Base-by-base conservation (phyloP, 495 filamentous ascomycete species). In the Ascodesmis nigricans region DNA sequence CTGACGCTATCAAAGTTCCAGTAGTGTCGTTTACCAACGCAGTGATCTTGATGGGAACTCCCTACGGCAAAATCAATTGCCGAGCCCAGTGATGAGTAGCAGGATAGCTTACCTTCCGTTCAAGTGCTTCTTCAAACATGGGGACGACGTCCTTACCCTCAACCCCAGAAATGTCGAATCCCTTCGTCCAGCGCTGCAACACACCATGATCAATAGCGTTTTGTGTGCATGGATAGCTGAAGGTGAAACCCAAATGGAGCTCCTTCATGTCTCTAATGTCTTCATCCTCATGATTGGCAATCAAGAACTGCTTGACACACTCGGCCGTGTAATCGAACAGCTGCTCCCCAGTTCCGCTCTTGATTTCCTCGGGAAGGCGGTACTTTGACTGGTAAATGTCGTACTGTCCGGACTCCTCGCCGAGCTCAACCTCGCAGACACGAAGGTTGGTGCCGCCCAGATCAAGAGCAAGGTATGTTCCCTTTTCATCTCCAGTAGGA, bases 321-420 rank as follows among this genome's bases (percentile, higher is more conserved):
- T 95, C 87, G 53, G 82, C 90, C 52, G 93, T 82, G 57, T 95
- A 97, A 49, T 80, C 80, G 80, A 84, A 97, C 14, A 97, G 68
- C 56, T 95, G 82, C 25, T 92, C 84, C 4, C 75, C 69, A 21
- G 73, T 72, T 43, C 87, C 90, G 4, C 74, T 78, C 62, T 81
- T 91, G 34, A 97, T 65, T 58, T 92, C 87, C 54, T 92, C 81
- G 15, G 87, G 87, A 69, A 97, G 80, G 29, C 76, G 71, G 56
- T 97, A 97, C 56, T 97, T 97, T 42, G 84, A 93, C 60, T 97
- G 87, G 44, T 83, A 91, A 50, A 97, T 97, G 50, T 97, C 87
- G 58, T 95, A 97, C 53, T 83, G 80, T 29, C 87, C 90, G 61
- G 80, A 78, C 55, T 79, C 69, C 35, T 91, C 71, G 15, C 78